Evolutionary conservation across 2,329 filamentous ascomycete species (phyloP).

Genomic region (Aureobasidium namibiae): DNA sequence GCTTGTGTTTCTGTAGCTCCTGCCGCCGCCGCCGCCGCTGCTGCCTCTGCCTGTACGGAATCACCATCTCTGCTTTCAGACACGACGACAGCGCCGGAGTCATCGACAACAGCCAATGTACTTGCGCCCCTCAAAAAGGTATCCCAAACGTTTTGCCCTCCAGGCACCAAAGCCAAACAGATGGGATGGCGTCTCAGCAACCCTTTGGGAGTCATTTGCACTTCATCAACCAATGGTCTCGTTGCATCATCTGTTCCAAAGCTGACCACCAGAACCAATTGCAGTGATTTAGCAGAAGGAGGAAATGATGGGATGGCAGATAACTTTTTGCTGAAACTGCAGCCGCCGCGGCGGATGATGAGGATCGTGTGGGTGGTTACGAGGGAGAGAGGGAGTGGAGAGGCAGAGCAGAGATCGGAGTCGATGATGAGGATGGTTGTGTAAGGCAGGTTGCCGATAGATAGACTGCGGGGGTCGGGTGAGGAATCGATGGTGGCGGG

Average conservation of each 20-base stretch:
- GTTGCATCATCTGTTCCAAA: constrained; percentile 45
- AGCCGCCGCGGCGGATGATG: constrained; percentile 72
- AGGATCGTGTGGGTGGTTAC: constrained; percentile 62
- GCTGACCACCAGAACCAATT: constrained; percentile 73
- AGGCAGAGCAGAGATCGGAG: constrained; percentile 52
- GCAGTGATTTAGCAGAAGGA: constrained; percentile 48
- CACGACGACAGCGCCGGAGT: constrained; percentile 13
- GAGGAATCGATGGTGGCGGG: constrained; percentile 34
- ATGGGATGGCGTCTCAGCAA: constrained; percentile 63
- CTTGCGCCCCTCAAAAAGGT: constrained; percentile 51
- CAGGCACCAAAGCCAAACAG: constrained; percentile 74
- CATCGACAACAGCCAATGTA: constrained; percentile 18
- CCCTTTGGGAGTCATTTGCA: constrained; percentile 63
- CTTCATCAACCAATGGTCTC: constrained; percentile 66
- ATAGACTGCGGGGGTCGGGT: constrained; percentile 36
- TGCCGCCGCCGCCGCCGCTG: no score
- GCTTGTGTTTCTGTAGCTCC: constrained; percentile 2
- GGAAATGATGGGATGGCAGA: constrained; percentile 73
- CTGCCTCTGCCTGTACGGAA: background rate
- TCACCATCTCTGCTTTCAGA: background rate
- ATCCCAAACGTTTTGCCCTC: constrained; percentile 57
- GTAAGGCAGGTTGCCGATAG: constrained; percentile 32
- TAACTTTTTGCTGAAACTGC: constrained; percentile 76
- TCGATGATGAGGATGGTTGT: constrained; percentile 57
- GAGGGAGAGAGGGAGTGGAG: constrained; percentile 43